Percentiles rank a stretch among this genome's conserved stretches.
phyloP scores from a whole-genome alignment of 2,329 filamentous ascomycete species.

The Diaporthe sp. region DNA sequence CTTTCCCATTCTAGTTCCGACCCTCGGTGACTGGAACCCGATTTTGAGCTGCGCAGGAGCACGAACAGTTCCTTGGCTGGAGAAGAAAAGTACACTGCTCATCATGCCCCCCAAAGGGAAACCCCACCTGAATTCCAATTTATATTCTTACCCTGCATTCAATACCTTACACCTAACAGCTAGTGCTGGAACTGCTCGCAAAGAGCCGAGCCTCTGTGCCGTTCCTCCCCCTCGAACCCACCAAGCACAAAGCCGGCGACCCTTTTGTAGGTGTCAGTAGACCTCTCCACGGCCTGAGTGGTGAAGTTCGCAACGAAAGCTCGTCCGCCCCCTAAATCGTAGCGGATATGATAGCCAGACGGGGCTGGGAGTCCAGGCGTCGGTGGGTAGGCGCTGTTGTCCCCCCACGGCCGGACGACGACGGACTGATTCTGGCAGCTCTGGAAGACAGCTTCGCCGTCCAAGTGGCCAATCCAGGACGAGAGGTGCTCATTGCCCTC shows the following conservation, averaged over 20 bases:
- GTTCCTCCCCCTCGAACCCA: not conserved
- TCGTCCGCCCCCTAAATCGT: not conserved
- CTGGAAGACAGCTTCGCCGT: not conserved
- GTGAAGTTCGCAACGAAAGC: not conserved
- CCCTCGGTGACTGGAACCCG: too few species aligned
- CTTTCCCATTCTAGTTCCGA: too few species aligned
- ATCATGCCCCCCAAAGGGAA: too few species aligned
- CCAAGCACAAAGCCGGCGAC: not conserved
- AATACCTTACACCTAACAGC: too few species aligned
- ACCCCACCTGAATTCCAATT: too few species aligned
- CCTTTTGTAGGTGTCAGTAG: not conserved
- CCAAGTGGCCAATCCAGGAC: not conserved
- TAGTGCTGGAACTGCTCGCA: conserved; percentile 5
- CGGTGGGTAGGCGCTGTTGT: not conserved
- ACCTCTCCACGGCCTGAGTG: not conserved
- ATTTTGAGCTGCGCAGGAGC: too few species aligned
- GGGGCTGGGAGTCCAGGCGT: not conserved
- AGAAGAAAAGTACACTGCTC: not conserved
- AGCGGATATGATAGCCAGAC: not conserved
- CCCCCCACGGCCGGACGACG: not conserved
- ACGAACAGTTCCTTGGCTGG: too few species aligned
- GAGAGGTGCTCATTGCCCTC: not conserved
- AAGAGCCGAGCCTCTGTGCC: not conserved
- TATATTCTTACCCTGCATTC: too few species aligned
- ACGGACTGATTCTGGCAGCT: not conserved